Evolutionary conservation across 1,284 basidiomycete species (phyloP).

Genomic region (Hortiboletus rubellus): DNA sequence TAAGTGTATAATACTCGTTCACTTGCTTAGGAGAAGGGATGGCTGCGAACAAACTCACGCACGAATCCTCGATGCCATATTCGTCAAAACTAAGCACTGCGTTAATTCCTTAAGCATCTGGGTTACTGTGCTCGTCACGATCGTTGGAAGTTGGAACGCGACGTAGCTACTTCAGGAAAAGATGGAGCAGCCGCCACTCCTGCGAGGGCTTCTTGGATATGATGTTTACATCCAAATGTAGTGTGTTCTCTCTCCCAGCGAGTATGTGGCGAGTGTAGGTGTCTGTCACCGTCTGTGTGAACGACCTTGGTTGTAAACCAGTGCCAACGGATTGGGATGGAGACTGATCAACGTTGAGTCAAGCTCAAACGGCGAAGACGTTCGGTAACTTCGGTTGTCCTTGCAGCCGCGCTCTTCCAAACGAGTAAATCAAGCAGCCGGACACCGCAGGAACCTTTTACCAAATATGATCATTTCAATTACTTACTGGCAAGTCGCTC

Average conservation of each 20-base stretch:
- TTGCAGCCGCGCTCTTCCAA: too few relatives aligned
- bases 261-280: not conserved
- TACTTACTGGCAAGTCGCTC: too few relatives aligned
- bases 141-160: slow-evolving; percentile 9
- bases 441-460: too few relatives aligned
- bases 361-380: too few relatives aligned
- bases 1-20: slow-evolving; percentile 34
- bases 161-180: slow-evolving; percentile 54
- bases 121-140: slow-evolving; percentile 24
- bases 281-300: not conserved
- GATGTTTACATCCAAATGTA: too few relatives aligned
- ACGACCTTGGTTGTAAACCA: slow-evolving; percentile 3
- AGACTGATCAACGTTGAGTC: not conserved
- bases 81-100: slow-evolving; percentile 82
- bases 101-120: slow-evolving; percentile 70
- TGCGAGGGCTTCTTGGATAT: slow-evolving; percentile 77
- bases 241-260: not conserved
- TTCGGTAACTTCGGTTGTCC: too few relatives aligned
- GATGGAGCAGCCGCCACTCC: slow-evolving; percentile 70
- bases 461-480: too few relatives aligned
- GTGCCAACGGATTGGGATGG: slow-evolving; percentile 9
- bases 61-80: slow-evolving; percentile 77
- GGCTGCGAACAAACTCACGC: slow-evolving; percentile 58
- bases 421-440: too few relatives aligned
- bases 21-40: not conserved